Percentiles rank a stretch among this genome's conserved stretches.
These are phyloP conservation scores for Kurtzmaniella quercitrusa DNA, from an alignment of 1,139 yeast species.

Conservation along the genomic window DNA sequence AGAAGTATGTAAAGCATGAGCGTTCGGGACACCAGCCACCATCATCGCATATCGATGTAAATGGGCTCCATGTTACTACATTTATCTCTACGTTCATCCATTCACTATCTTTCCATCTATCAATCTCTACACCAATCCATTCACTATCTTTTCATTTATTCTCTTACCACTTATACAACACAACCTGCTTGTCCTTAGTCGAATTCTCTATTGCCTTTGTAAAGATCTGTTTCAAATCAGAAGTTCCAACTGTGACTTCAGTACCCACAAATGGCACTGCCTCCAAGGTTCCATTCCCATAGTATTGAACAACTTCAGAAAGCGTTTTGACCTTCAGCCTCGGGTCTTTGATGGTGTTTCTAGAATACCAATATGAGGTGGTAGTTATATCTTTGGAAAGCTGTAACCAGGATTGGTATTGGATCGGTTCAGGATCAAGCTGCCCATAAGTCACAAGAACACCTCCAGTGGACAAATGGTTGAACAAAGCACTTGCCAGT, in stretches of 20 bases:
- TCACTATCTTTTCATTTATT: background rate
- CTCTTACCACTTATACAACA: constrained; percentile 11
- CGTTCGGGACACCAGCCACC: too few relatives aligned
- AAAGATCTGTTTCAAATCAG: constrained; percentile 44
- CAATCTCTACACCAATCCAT: too few relatives aligned
- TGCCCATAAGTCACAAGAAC: constrained; percentile 27
- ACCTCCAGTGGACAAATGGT: constrained; percentile 22
- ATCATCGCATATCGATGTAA: too few relatives aligned
- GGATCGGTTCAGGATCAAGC: constrained; percentile 46
- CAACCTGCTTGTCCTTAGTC: constrained; percentile 32
- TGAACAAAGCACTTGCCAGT: constrained; percentile 20
- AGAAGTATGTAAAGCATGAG: too few relatives aligned
- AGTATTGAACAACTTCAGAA: constrained; percentile 53
- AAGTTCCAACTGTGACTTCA: constrained; percentile 26
- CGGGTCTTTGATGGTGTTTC: constrained; percentile 60
- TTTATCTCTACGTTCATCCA: too few relatives aligned
- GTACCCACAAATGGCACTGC: constrained; percentile 51
- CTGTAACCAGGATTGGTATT: constrained; percentile 14
- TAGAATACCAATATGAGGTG: constrained; percentile 86
- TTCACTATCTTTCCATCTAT: too few relatives aligned
- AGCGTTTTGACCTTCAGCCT: constrained; percentile 55
- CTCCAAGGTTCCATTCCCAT: constrained; percentile 50
- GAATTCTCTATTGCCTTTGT: constrained; percentile 44
- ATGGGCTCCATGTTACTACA: too few relatives aligned
- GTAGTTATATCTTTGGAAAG: constrained; percentile 76